These are phyloP conservation scores for Syzygium jambos DNA, from an alignment of 345 rosid species.

Conservation along the genomic window DNA sequence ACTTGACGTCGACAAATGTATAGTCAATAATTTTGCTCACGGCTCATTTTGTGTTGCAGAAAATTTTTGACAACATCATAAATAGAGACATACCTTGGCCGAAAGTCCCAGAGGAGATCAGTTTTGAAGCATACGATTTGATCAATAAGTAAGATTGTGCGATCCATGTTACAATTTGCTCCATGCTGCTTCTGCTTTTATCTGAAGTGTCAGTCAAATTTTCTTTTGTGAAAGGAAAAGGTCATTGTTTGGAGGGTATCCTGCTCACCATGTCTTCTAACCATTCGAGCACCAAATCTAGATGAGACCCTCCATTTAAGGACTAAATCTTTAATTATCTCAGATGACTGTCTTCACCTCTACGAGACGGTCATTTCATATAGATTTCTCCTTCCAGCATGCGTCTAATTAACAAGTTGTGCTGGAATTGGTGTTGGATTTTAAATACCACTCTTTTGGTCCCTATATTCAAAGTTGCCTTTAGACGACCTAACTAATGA, in stretches of 20 bases:
- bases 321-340: neutral
- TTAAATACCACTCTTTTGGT: neutral
- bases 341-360: neutral
- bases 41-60: constrained; percentile 35
- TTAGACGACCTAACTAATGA: neutral
- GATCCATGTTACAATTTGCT: neutral
- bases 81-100: constrained; percentile 95
- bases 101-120: constrained; percentile 70
- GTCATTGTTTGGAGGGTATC: neutral
- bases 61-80: constrained; percentile 86
- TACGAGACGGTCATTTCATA: neutral
- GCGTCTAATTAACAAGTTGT: neutral
- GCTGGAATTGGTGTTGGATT: neutral
- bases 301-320: neutral
- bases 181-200: neutral
- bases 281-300: neutral
- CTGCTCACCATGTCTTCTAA: neutral
- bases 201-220: neutral
- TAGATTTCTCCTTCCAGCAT: neutral
- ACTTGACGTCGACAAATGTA: neutral
- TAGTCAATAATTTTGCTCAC: neutral
- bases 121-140: constrained; percentile 66
- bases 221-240: neutral
- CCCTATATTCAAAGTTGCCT: neutral
- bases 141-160: constrained; percentile 69